phyloP scores from a whole-genome alignment of 2,329 filamentous ascomycete genomes.

The Rutstroemia sp. region DNA sequence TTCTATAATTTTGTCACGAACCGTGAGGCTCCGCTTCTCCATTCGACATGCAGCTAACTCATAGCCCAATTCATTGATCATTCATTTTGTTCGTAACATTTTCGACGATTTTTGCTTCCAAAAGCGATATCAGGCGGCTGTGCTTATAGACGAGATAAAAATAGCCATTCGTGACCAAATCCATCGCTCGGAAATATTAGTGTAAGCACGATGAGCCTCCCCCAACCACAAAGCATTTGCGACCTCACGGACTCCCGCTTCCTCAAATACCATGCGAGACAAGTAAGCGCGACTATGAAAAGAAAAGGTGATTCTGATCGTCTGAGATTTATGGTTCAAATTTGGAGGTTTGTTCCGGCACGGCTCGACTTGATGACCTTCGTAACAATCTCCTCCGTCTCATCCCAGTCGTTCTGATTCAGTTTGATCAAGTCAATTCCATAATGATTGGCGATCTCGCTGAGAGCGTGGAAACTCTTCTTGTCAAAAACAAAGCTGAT shows the following conservation, averaged over 20 bases:
- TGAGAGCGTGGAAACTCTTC: constrained; percentile 71
- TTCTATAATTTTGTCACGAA: background rate
- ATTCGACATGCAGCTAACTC: background rate
- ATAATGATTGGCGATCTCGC: constrained; percentile 74
- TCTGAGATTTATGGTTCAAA: background rate
- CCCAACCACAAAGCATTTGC: background rate
- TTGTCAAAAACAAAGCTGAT: constrained; percentile 91
- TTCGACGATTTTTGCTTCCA: background rate
- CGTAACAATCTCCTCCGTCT: constrained; percentile 76
- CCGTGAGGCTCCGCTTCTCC: background rate
- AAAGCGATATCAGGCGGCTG: constrained; percentile 1
- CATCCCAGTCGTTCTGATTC: constrained; percentile 83
- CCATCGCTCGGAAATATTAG: background rate
- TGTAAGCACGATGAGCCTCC: background rate
- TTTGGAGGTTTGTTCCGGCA: constrained; percentile 43
- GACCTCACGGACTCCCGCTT: constrained; percentile 5
- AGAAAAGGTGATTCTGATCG: background rate
- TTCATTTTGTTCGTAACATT: constrained; percentile 2
- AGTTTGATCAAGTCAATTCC: constrained; percentile 74
- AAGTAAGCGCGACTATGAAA: background rate
- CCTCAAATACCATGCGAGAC: constrained; percentile 2
- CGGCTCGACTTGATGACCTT: constrained; percentile 67
- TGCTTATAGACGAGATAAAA: constrained; percentile 3
- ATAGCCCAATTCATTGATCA: constrained; percentile 1
- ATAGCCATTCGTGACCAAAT: background rate